Conservation (phyloP, 2,329 filamentous ascomycete genomes). For the Xylariales sp. region DNA sequence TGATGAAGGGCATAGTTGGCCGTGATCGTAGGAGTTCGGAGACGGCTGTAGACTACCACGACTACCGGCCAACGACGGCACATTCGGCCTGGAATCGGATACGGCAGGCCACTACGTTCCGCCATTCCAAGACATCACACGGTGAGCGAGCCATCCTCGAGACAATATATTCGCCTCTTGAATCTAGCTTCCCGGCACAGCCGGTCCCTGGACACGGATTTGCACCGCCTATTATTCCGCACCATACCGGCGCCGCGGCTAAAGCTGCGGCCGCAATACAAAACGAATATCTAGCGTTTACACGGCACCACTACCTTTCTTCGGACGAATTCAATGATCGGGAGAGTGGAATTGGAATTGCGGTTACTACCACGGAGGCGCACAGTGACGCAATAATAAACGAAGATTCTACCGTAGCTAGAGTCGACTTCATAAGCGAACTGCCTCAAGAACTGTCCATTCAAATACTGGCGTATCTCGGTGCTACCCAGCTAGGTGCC, state of each 20-base stretch:
- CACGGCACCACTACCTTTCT: slow-evolving; percentile 55
- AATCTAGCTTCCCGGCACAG: slow-evolving; percentile 48
- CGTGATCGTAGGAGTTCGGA: slow-evolving; percentile 54
- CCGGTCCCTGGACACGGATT: slow-evolving; percentile 62
- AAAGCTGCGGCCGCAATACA: slow-evolving; percentile 71
- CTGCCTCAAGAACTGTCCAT: slow-evolving; percentile 70
- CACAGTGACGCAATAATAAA: slow-evolving; percentile 49
- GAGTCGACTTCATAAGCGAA: slow-evolving; percentile 67
- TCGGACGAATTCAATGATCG: slow-evolving; percentile 66
- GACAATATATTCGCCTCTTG: slow-evolving; percentile 54
- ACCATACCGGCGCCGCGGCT: slow-evolving; percentile 69
- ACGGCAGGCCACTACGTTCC: slow-evolving; percentile 63
- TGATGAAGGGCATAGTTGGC: slow-evolving; percentile 64
- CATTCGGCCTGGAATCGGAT: slow-evolving; percentile 64
- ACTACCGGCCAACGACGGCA: slow-evolving; percentile 57
- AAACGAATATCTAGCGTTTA: slow-evolving; percentile 60
- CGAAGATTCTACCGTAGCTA: slow-evolving; percentile 54
- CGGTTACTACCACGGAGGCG: slow-evolving; percentile 58
- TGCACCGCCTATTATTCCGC: slow-evolving; percentile 70
- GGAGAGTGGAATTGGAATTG: slow-evolving; percentile 74
- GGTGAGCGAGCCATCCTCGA: slow-evolving; percentile 54
- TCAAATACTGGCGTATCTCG: slow-evolving; percentile 67
- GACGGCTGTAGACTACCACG: slow-evolving; percentile 43
- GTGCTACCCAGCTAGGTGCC: slow-evolving; percentile 62
- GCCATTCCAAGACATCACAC: slow-evolving; percentile 60